These are phyloP conservation scores for Magnolia changhungtana DNA, from an alignment of 164 flowering plant species.

Conservation along the genomic window DNA sequence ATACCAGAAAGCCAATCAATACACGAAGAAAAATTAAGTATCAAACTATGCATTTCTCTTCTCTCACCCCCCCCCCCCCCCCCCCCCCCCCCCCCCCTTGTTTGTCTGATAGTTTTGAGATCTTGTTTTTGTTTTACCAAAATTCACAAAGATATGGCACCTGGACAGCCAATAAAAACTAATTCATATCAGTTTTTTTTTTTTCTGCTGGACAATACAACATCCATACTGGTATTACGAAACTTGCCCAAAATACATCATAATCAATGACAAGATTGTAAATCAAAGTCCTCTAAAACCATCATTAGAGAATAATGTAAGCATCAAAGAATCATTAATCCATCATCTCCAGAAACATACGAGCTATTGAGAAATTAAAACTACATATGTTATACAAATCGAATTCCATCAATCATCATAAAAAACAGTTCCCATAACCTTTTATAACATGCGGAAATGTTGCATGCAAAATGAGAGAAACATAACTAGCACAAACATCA, in stretches of 20 bases:
- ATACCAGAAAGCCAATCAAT: too few relatives aligned
- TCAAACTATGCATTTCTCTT: too few relatives aligned
- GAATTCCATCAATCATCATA: not conserved
- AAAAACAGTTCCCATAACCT: not conserved
- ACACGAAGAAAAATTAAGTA: too few relatives aligned
- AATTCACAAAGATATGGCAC: not conserved
- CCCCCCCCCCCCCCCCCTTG: too few relatives aligned
- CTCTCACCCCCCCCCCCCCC: too few relatives aligned
- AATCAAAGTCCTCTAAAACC: not conserved
- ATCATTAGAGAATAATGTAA: not conserved
- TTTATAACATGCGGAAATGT: not conserved
- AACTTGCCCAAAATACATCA: not conserved
- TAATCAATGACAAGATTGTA: not conserved
- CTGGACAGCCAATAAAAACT: not conserved
- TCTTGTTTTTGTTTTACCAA: not conserved
- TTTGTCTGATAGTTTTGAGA: not conserved
- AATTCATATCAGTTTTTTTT: not conserved
- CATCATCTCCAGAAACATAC: not conserved
- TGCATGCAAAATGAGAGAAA: not conserved
- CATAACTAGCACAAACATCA: not conserved
- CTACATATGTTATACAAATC: not conserved
- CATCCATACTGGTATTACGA: not conserved
- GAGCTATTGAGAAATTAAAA: not conserved
- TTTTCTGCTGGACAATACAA: too few relatives aligned
- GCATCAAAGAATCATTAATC: not conserved